phyloP scores from a whole-genome alignment of 2,329 filamentous ascomycete genomes.

The Cercospora janseana region DNA sequence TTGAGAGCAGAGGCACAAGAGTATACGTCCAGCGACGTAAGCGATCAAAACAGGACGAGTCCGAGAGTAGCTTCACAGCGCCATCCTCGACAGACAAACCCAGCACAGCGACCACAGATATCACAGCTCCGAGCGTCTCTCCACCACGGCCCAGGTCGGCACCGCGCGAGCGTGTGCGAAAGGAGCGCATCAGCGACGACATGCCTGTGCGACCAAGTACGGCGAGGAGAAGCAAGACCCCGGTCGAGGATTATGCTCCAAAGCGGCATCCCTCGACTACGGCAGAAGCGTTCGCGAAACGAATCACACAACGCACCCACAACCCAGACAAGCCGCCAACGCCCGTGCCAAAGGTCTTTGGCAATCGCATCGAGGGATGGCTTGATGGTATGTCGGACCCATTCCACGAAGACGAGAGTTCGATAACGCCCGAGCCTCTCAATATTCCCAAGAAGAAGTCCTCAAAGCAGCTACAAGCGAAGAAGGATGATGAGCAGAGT shows the following conservation, averaged over 20 bases:
- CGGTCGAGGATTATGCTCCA: slow-evolving; percentile 12
- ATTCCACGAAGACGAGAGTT: slow-evolving; percentile 40
- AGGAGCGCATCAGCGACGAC: slow-evolving; percentile 20
- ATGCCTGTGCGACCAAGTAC: slow-evolving; percentile 10
- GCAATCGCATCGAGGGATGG: slow-evolving; percentile 61
- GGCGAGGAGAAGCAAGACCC: slow-evolving; percentile 19
- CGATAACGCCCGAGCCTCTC: slow-evolving; percentile 34
- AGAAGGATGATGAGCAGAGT: slow-evolving; percentile 16
- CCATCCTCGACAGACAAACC: slow-evolving; percentile 33
- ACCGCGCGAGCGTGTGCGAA: slow-evolving; percentile 20
- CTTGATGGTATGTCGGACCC: slow-evolving; percentile 46
- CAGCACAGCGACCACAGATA: slow-evolving; percentile 32
- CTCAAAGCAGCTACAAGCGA: slow-evolving; percentile 14
- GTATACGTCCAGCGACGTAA: slow-evolving; percentile 36
- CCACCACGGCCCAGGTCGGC: slow-evolving; percentile 25
- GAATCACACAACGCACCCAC: slow-evolving; percentile 25
- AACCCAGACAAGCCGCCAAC: slow-evolving; percentile 22
- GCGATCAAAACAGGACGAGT: slow-evolving; percentile 26
- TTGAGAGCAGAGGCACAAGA: slow-evolving; percentile 35
- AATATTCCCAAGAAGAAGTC: slow-evolving; percentile 27
- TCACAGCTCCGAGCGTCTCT: slow-evolving; percentile 32
- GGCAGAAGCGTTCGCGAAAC: slow-evolving; percentile 26
- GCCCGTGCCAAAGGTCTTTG: slow-evolving; percentile 44
- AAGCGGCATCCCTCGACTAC: slow-evolving; percentile 24
- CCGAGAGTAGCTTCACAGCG: slow-evolving; percentile 34